phyloP scores from a whole-genome alignment of 345 rosid genomes.

The Geranium brycei region DNA sequence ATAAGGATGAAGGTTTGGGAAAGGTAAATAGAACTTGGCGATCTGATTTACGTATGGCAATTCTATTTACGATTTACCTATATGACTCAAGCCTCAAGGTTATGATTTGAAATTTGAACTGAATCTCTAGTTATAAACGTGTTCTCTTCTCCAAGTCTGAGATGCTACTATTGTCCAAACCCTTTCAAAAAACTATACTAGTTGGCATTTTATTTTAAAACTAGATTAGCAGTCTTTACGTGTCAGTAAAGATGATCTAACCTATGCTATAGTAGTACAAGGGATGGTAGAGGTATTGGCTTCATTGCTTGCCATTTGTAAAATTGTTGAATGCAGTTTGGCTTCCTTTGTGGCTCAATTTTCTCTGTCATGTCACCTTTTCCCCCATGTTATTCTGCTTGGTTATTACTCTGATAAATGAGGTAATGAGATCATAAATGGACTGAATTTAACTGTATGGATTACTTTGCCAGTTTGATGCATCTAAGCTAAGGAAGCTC shows the following conservation, averaged over 20 bases:
- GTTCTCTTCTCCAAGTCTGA: neutral
- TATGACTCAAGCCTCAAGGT: neutral
- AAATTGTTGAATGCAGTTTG: neutral
- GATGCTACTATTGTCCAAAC: neutral
- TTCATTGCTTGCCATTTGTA: neutral
- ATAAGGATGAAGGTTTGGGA: conserved; percentile 73
- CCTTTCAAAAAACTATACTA: neutral
- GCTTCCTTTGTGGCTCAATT: no score
- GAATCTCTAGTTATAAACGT: neutral
- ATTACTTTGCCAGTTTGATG: conserved; percentile 50
- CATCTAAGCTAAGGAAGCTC: conserved; percentile 66
- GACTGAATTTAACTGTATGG: neutral
- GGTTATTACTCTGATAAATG: neutral
- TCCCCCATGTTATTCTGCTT: neutral
- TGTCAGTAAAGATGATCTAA: neutral
- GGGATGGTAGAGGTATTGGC: no score
- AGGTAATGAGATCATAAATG: neutral
- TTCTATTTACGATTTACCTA: no score
- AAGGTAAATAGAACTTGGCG: conserved; percentile 36
- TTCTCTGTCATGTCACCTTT: no score
- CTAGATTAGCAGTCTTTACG: neutral
- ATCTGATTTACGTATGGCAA: neutral
- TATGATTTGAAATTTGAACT: neutral
- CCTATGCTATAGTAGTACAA: no score
- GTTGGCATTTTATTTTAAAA: no score